Conservation (phyloP, 768 basidiomycete species). For the Erythrobasidium yunnanense region DNA sequence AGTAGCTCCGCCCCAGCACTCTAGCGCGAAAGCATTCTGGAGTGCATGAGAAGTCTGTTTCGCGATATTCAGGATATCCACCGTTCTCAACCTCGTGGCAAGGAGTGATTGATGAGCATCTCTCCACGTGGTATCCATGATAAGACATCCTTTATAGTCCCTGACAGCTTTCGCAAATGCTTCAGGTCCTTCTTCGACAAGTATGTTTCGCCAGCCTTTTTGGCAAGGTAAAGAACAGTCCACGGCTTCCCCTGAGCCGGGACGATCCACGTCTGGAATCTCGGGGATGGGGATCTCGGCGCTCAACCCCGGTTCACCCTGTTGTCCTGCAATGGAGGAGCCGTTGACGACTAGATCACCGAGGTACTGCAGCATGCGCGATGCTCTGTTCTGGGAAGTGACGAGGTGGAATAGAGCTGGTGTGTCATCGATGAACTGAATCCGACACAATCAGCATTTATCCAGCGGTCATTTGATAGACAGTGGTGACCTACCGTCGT, state of each 20-base stretch:
- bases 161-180: conserved; percentile 97
- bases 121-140: conserved; percentile 99
- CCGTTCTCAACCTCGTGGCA: conserved; percentile 87
- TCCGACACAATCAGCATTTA: background rate
- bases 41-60: conserved; percentile 93
- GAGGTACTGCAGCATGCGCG: conserved; percentile 90
- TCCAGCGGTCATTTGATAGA: background rate
- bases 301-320: conserved; percentile 85
- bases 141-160: conserved; percentile 83
- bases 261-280: conserved; percentile 56
- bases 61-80: conserved; percentile 96
- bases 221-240: conserved; percentile 75
- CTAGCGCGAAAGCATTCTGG: conserved; percentile 87
- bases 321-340: conserved; percentile 91
- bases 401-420: conserved; percentile 99
- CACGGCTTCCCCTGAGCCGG: conserved; percentile 56
- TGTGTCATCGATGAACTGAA: conserved; percentile 95
- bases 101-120: conserved; percentile 97
- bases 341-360: conserved; percentile 98
- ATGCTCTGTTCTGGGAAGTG: conserved; percentile 92
- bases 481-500: conserved; percentile 57
- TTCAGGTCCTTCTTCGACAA: conserved; percentile 92
- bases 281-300: conserved; percentile 73
- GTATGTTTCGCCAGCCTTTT: conserved; percentile 94
- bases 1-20: conserved; percentile 94